Evolutionary conservation across 345 rosid genomes (phyloP).

Genomic region (Chamaenerion angustifolium): DNA sequence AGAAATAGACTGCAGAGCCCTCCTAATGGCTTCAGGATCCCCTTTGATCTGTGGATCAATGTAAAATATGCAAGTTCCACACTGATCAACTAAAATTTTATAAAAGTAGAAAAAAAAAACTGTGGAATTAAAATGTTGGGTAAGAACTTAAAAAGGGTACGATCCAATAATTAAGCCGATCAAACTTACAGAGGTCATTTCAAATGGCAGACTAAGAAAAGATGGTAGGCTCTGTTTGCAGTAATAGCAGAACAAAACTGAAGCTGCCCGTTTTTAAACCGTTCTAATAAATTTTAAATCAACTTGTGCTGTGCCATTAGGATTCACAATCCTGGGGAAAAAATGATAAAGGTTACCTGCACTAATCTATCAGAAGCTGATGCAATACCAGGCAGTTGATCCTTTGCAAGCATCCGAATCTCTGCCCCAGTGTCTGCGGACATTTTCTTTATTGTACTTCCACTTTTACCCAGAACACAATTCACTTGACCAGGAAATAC

Average conservation of each 20-base stretch:
- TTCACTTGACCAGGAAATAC: slow-evolving; percentile 50
- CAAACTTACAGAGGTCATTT: too few species aligned
- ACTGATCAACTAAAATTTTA: neutral
- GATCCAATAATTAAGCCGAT: too few species aligned
- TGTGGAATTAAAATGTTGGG: too few species aligned
- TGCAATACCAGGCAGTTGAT: slow-evolving; percentile 44
- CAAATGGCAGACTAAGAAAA: too few species aligned
- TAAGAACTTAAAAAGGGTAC: too few species aligned
- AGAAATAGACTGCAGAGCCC: slow-evolving; percentile 45
- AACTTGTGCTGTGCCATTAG: neutral
- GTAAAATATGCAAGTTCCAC: neutral
- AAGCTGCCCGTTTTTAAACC: neutral
- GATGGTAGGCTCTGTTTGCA: too few species aligned
- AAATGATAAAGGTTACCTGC: slow-evolving; percentile 27
- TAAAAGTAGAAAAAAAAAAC: neutral
- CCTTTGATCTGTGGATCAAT: slow-evolving; percentile 39
- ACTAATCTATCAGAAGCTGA: slow-evolving; percentile 43
- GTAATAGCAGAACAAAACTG: too few species aligned
- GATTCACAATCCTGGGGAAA: neutral
- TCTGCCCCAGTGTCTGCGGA: slow-evolving; percentile 52
- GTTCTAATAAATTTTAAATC: neutral
- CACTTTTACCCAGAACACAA: slow-evolving; percentile 56
- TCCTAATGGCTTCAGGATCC: slow-evolving; percentile 43
- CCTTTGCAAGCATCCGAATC: slow-evolving; percentile 50
- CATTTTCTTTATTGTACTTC: slow-evolving; percentile 50